phyloP scores from a whole-genome alignment of 768 basidiomycete genomes.

The Mycena crocata region DNA sequence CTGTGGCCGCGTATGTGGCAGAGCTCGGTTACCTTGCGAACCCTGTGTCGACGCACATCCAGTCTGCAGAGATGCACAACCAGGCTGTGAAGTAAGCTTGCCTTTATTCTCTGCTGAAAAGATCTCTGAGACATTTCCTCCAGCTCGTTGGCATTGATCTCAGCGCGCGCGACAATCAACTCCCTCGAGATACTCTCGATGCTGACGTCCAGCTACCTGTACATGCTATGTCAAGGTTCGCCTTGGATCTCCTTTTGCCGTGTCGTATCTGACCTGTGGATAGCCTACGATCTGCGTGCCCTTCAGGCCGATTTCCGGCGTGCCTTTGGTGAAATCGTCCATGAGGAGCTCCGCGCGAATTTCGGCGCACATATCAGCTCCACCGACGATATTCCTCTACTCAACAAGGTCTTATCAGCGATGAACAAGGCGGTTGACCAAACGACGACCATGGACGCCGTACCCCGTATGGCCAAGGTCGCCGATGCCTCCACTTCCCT shows the following conservation, averaged over 20 bases:
- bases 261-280: background rate
- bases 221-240: constrained; percentile 68
- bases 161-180: constrained; percentile 33
- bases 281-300: constrained; percentile 84
- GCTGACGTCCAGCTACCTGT: constrained; percentile 31
- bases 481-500: constrained; percentile 73
- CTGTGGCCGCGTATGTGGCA: constrained; percentile 81
- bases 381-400: constrained; percentile 39
- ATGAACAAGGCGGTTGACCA: constrained; percentile 19
- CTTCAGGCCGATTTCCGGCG: constrained; percentile 73
- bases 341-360: constrained; percentile 59
- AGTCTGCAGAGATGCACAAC: constrained; percentile 93
- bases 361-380: constrained; percentile 56
- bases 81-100: constrained; percentile 86
- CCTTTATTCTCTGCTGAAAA: background rate
- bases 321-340: constrained; percentile 58
- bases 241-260: background rate
- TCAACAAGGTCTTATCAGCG: constrained; percentile 10
- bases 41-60: constrained; percentile 87
- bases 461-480: constrained; percentile 18
- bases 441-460: constrained; percentile 20
- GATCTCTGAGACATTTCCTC: background rate
- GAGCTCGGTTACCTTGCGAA: constrained; percentile 89
- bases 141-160: constrained; percentile 79
- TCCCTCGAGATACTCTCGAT: constrained; percentile 31